A percentile compares a stretch with the other conserved stretches of the same genome.
Evolutionary conservation across 2,329 filamentous ascomycete genomes (phyloP).

Genomic region (Ophiobolus disseminans): DNA sequence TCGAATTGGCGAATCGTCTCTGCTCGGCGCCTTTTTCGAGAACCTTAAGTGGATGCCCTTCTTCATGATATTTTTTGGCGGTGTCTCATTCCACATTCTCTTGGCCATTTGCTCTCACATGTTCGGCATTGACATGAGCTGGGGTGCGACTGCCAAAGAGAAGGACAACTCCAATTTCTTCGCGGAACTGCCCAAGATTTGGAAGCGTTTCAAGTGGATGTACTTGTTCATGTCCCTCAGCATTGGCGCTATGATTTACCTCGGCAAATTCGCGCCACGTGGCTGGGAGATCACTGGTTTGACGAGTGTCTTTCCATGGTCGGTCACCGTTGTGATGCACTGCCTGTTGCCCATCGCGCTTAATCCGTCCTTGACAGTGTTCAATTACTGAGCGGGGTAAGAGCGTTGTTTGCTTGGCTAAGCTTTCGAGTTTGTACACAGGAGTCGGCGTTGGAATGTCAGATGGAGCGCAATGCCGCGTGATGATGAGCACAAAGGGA

Average conservation of each 20-base stretch:
- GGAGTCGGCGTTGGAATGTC: no score
- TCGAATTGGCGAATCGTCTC: constrained; percentile 61
- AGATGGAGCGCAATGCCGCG: no score
- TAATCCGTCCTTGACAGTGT: constrained; percentile 78
- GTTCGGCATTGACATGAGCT: constrained; percentile 84
- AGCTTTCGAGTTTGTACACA: no score
- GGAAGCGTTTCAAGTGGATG: constrained; percentile 73
- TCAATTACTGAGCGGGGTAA: constrained; percentile 67
- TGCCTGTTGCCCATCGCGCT: constrained; percentile 73
- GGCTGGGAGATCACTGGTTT: constrained; percentile 55
- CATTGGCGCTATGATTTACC: constrained; percentile 67
- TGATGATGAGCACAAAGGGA: no score
- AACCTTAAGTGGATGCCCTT: constrained; percentile 69
- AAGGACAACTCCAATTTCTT: constrained; percentile 84
- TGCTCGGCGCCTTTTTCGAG: constrained; percentile 60
- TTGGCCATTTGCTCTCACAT: constrained; percentile 81
- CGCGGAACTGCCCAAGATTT: constrained; percentile 79
- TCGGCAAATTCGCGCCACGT: constrained; percentile 72
- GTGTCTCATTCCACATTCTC: constrained; percentile 78
- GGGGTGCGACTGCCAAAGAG: constrained; percentile 84
- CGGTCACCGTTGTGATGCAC: constrained; percentile 70
- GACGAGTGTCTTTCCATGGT: constrained; percentile 77
- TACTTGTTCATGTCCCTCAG: constrained; percentile 71
- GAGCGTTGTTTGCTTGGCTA: no score
- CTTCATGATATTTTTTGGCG: constrained; percentile 80